A percentile compares a stretch with the other conserved stretches of the same genome.
These are phyloP conservation scores for Endothia cerciana DNA, from an alignment of 2,329 filamentous ascomycete genomes.

Conservation along the genomic window DNA sequence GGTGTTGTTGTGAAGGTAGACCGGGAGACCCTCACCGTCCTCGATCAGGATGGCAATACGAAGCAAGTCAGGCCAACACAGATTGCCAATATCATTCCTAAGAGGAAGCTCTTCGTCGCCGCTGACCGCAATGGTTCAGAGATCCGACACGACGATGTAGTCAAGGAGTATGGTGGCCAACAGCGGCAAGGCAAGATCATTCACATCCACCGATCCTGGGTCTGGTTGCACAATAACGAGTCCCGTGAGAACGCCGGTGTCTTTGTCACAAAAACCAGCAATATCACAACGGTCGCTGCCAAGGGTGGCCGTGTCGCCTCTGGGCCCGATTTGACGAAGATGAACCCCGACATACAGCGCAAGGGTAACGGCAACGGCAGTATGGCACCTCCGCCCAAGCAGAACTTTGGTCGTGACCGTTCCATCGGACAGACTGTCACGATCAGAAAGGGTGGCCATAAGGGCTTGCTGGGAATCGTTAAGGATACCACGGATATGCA, in stretches of 20 bases:
- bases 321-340: slow-evolving; percentile 80
- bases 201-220: slow-evolving; percentile 89
- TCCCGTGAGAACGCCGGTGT: slow-evolving; percentile 86
- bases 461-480: slow-evolving; percentile 91
- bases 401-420: slow-evolving; percentile 78
- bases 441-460: slow-evolving; percentile 85
- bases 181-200: slow-evolving; percentile 85
- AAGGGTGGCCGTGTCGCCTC: slow-evolving; percentile 82
- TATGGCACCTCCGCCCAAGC: slow-evolving; percentile 65
- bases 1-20: slow-evolving; percentile 95
- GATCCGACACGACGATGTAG: slow-evolving; percentile 87
- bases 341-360: slow-evolving; percentile 88
- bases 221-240: slow-evolving; percentile 86
- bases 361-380: slow-evolving; percentile 59
- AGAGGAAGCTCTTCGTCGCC: slow-evolving; percentile 82
- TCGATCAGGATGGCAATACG: slow-evolving; percentile 87
- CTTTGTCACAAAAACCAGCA: slow-evolving; percentile 83
- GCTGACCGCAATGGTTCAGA: slow-evolving; percentile 93
- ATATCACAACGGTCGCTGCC: slow-evolving; percentile 88
- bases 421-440: slow-evolving; percentile 90
- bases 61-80: slow-evolving; percentile 87
- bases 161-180: slow-evolving; percentile 88
- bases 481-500: slow-evolving; percentile 89
- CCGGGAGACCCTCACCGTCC: slow-evolving; percentile 83
- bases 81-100: slow-evolving; percentile 85